Evolutionary conservation across 495 filamentous ascomycete genomes (phyloP), one percentile per base, ranked within the genome.

Genomic region (Cudoniella acicularis): DNA sequence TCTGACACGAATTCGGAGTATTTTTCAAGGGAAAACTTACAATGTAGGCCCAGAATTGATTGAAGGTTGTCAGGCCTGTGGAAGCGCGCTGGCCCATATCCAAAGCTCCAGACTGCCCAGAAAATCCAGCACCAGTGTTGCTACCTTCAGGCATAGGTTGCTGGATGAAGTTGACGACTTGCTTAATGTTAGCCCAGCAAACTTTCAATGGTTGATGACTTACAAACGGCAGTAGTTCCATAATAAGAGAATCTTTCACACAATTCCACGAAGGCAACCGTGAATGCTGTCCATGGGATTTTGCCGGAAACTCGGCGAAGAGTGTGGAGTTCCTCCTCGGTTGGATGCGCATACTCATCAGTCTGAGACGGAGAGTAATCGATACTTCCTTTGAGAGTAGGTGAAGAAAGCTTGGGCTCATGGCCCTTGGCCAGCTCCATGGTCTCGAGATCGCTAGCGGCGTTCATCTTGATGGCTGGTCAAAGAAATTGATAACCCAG

Each of bases 191-290:
- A 48, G 59, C 16, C 52, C n/a, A 23, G 9, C 1, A 47, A 18
- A n/a, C 82, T 90, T n/a, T n/a, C n/a, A n/a, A 24, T 6, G 25
- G 0, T 1, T 17, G 20, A 13, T 16, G 18, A 72, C 79, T 60
- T 76, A 87, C 83, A 88, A 50, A 90, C 85, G 40, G 81, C 83
- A 21, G 82, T 87, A 13, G 86, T 88, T 54, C 88, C 89, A 67
- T 90, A 91, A 75, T 88, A 91, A 10, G 85, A 87, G 73, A 90
- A 89, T 40, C 88, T 84, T 75, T 92, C 88, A 72, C 83, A 87
- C 54, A 90, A 68, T 72, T 92, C 88, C 49, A 90, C 82, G 62
- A 90, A 85, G 21, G 84, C 87, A 53, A 93, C 79, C 20, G 84
- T 86, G 64, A 83, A 92, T 8, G 81, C 77, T 10, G 73, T 79